Percentiles rank a stretch among this genome's conserved stretches.
These are phyloP conservation scores for Eremothecium cymbalariae DNA, from an alignment of 1,139 yeast species.

Conservation along the genomic window DNA sequence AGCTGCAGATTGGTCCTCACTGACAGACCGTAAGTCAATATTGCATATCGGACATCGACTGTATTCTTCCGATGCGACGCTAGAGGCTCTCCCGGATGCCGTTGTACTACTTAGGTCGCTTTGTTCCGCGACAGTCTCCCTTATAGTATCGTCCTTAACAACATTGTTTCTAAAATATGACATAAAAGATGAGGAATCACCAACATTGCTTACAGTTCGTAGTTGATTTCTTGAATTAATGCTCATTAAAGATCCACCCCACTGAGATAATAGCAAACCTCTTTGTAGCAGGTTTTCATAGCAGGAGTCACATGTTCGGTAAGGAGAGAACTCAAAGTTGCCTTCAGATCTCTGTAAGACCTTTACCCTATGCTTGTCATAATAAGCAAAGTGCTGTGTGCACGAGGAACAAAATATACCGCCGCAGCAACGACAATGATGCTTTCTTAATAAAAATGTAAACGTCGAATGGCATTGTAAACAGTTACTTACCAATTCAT, in stretches of 20 bases:
- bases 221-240: conserved; percentile 1
- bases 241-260: conserved; percentile 15
- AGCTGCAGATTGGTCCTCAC: conserved; percentile 38
- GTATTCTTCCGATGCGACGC: conserved; percentile 28
- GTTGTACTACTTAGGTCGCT: conserved; percentile 8
- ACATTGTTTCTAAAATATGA: conserved; percentile 2
- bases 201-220: not conserved
- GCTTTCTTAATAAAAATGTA: conserved; percentile 67
- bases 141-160: conserved; percentile 9
- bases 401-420: conserved; percentile 29
- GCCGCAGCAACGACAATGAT: conserved; percentile 64
- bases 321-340: conserved; percentile 43
- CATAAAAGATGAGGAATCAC: conserved; percentile 1
- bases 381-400: conserved; percentile 22
- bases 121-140: conserved; percentile 13
- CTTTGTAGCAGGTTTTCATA: conserved; percentile 25
- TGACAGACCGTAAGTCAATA: conserved; percentile 28
- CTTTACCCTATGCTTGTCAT: conserved; percentile 38
- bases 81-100: conserved; percentile 20
- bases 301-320: conserved; percentile 29
- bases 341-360: conserved; percentile 73
- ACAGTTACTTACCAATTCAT: conserved; percentile 53
- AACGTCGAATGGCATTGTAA: conserved; percentile 51
- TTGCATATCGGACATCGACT: conserved; percentile 54
- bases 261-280: conserved; percentile 17